Percentiles rank a stretch among this genome's conserved stretches.
Conservation (phyloP, 2,329 filamentous ascomycete species). For the Iodosphaeria phyllophila region DNA sequence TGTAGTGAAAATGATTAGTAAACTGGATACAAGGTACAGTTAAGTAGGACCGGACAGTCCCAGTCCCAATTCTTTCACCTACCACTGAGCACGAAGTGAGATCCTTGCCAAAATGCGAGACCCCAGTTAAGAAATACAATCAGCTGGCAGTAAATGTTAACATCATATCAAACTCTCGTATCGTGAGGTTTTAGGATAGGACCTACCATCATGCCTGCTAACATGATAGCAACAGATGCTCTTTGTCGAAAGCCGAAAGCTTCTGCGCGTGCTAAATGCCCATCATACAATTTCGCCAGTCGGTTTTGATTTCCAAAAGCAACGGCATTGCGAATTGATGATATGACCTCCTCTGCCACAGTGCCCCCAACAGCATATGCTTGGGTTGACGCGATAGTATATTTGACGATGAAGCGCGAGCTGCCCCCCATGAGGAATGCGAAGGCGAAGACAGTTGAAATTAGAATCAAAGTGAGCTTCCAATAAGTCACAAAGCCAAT, state of each 20-base stretch:
- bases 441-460: conserved; percentile 65
- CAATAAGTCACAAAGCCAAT: conserved; percentile 85
- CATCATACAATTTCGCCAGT: conserved; percentile 71
- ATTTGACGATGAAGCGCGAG: conserved; percentile 60
- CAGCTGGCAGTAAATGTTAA: too few species aligned
- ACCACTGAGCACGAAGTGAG: too few species aligned
- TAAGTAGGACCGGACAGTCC: too few species aligned
- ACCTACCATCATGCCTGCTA: conserved; percentile 75
- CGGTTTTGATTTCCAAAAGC: conserved; percentile 90
- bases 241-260: conserved; percentile 63
- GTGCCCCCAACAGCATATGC: conserved; percentile 74
- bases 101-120: too few species aligned
- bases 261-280: conserved; percentile 54
- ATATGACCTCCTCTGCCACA: conserved; percentile 84
- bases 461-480: conserved; percentile 79
- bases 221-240: conserved; percentile 53
- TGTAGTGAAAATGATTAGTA: too few species aligned
- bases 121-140: conserved; percentile 78
- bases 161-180: too few species aligned
- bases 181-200: too few species aligned
- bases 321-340: conserved; percentile 78
- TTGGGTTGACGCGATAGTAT: conserved; percentile 57
- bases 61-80: too few species aligned
- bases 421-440: conserved; percentile 58
- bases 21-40: too few species aligned